Evolutionary conservation across 2,329 filamentous ascomycete genomes (phyloP), one percentile per base, ranked within the genome.

Genomic region (Talaromyces marneffei): DNA sequence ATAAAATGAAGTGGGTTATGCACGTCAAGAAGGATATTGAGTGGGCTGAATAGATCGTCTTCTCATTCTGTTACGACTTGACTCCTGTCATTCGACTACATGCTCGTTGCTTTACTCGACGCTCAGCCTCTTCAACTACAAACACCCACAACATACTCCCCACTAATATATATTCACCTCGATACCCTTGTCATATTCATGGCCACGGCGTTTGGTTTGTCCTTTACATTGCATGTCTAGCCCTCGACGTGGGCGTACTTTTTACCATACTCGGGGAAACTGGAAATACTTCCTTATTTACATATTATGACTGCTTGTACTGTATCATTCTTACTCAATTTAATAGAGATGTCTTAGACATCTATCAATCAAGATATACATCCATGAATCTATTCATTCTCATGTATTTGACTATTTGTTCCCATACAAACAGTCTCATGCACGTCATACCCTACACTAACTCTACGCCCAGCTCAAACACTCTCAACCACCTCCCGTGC

Each of bases 1-100:
- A 71, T 2, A 69, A 77, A 64, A 80, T 81, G 79, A 78, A 72
- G 65, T 81, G 79, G 78, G 74, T 74, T n/a, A 75, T 80, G 56
- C 77, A 75, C 37, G 68, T 80, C 58, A 75, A 77, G 60, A 66
- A 68, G 35, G 66, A 75, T 56, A 66, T 75, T 59, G 69, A 67
- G 58, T 69, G 66, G 46, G 64, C 69, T 48, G 66, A 70, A 54
- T 72, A 67, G 65, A 16, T 20, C 42, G 4, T 25, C 33, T n/a
- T 8, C 14, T 29, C 18, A 8, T 44, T 23, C 23, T 46, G 14
- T 27, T 10, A 40, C 31, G 44, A 25, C 57, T 40, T 20, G 6
- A 23, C 25, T 25, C 18, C 3, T 8, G 4, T n/a, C 33, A 39
- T 14, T 55, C n/a, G 33, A 37, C 52, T 12, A 10, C n/a, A 39